Base-by-base conservation (phyloP, 163 green algal genomes). In the Scenedesmus sp. region DNA sequence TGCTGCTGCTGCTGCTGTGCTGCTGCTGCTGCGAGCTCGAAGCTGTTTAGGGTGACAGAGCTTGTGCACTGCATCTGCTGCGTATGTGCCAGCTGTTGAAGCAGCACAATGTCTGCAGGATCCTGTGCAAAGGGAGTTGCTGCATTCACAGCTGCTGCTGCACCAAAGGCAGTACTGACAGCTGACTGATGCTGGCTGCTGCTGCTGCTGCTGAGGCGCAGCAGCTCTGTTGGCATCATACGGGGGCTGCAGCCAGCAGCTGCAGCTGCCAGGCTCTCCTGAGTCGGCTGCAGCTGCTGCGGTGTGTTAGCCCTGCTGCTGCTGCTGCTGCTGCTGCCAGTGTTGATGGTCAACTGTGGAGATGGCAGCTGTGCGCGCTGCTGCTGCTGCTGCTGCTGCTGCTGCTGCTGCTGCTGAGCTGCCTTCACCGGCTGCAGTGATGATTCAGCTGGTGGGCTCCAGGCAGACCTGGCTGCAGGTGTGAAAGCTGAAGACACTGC, bases 311-410 rank as follows among this genome's bases (percentile, higher is more conserved):
- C 70, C 70, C 70, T 79, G 70, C 70, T 52, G 18, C 5, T 79
- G 70, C 0, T 79, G 70, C 16, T 18, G 16, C 70, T 13, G 70
- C 34, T n/a, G n/a, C n/a, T n/a, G n/a, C n/a, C 34, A 46, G 20
- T 1, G 6, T 6, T 15, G 26, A 76, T 3, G 16, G 66, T 18
- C 16, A 26, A 18, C 12, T 16, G 62, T 70, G 62, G 62, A 52
- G 16, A 79, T 0, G 23, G 70, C 13, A 23, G 20, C 20, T 79
- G 70, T 52, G 5, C 20, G 23, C 59, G 59, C 59, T 64, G 59
- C 59, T 64, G 59, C 64, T 73, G 64, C 64, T 73, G 64, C 64
- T 79, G 70, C 70, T 79, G 70, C 70, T 79, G 70, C 67, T 79
- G 66, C 66, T 76, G 67, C 67, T 79, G 67, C 67, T 79, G 67